These are phyloP conservation scores for Hypoxylon sp. DNA, from an alignment of 2,329 filamentous ascomycete species.

Conservation along the genomic window DNA sequence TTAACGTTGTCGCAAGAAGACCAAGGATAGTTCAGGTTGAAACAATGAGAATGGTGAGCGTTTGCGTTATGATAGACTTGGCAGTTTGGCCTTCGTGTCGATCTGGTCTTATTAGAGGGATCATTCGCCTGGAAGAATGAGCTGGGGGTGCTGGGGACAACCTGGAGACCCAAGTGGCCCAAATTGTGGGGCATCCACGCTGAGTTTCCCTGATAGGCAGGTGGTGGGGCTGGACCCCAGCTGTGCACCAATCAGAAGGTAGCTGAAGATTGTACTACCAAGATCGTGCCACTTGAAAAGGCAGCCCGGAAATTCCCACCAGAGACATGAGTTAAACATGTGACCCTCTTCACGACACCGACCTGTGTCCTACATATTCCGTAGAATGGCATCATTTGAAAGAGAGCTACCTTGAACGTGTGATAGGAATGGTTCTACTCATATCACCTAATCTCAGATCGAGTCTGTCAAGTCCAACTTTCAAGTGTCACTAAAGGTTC, in stretches of 20 bases:
- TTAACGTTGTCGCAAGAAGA: slow-evolving; percentile 15
- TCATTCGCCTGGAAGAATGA: slow-evolving; percentile 11
- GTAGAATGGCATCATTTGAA: not conserved
- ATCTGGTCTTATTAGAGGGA: slow-evolving; percentile 22
- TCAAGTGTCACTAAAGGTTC: not conserved
- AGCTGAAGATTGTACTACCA: slow-evolving; percentile 7
- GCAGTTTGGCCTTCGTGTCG: slow-evolving; percentile 37
- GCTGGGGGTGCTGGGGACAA: slow-evolving; percentile 17
- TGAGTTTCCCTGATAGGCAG: slow-evolving; percentile 33
- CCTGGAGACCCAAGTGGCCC: slow-evolving; percentile 19
- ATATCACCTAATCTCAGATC: not conserved
- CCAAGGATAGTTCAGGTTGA: slow-evolving; percentile 22
- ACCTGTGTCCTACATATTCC: not conserved
- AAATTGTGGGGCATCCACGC: slow-evolving; percentile 4
- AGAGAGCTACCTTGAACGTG: not conserved
- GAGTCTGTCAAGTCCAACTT: not conserved
- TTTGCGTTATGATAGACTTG: slow-evolving; percentile 34
- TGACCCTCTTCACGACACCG: slow-evolving; percentile 5
- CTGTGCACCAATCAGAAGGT: slow-evolving; percentile 20
- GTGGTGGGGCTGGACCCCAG: slow-evolving; percentile 12
- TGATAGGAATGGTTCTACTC: not conserved
- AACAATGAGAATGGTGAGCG: slow-evolving; percentile 26
- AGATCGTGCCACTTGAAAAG: slow-evolving; percentile 14
- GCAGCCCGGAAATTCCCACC: slow-evolving; percentile 22
- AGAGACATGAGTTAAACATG: slow-evolving; percentile 22